Conservation (phyloP, 768 basidiomycete genomes). For the Baorangia bicolor region DNA sequence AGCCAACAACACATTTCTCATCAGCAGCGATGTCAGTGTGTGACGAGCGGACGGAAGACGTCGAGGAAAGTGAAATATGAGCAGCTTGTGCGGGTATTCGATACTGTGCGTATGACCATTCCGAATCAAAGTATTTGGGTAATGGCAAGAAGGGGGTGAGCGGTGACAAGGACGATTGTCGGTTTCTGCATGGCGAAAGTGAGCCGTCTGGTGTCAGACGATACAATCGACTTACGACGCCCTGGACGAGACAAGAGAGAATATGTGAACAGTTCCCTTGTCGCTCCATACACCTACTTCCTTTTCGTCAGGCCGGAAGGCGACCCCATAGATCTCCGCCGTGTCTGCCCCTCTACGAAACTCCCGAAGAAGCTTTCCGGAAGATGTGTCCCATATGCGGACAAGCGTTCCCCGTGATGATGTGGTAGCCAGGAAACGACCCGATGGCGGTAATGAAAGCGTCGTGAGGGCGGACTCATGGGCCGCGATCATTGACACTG, state of each 20-base stretch:
- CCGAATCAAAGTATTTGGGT: slow-evolving; percentile 91
- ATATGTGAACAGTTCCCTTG: slow-evolving; percentile 92
- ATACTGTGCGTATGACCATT: slow-evolving; percentile 95
- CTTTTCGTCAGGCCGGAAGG: slow-evolving; percentile 81
- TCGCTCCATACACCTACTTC: slow-evolving; percentile 93
- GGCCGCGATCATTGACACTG: slow-evolving; percentile 79
- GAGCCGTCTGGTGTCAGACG: slow-evolving; percentile 1
- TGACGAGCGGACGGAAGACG: slow-evolving; percentile 54
- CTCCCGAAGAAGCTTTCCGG: slow-evolving; percentile 74
- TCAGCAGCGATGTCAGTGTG: slow-evolving; percentile 68
- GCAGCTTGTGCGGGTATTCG: slow-evolving; percentile 83
- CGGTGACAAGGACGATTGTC: slow-evolving; percentile 79
- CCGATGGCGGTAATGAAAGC: slow-evolving; percentile 74
- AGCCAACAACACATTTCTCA: slow-evolving; percentile 85
- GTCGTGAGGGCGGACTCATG: slow-evolving; percentile 80
- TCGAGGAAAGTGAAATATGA: slow-evolving; percentile 75
- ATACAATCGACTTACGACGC: slow-evolving; percentile 52
- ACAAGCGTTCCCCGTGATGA: slow-evolving; percentile 83
- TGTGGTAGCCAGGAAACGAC: slow-evolving; percentile 78
- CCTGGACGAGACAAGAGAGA: slow-evolving; percentile 67
- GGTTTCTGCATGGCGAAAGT: slow-evolving; percentile 54
- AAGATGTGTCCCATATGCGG: slow-evolving; percentile 77
- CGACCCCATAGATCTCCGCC: slow-evolving; percentile 88
- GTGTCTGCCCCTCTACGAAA: slow-evolving; percentile 85
- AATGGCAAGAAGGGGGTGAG: slow-evolving; percentile 77